Evolutionary conservation across 192 early-diverging fungal species (phyloP).

Genomic region (Lunasporangiospora selenospora): DNA sequence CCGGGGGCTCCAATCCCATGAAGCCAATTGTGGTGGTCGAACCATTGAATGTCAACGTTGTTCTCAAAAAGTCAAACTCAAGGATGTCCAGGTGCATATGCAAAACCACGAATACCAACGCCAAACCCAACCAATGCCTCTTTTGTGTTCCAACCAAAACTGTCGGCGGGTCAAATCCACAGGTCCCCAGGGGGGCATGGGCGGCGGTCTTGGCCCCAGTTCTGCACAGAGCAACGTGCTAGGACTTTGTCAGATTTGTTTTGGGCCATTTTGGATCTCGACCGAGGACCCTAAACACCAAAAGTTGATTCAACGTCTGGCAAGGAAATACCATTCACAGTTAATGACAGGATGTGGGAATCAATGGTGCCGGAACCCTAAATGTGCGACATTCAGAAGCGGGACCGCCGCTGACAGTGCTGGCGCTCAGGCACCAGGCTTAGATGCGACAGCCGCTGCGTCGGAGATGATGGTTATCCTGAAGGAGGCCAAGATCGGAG

Average conservation of each 20-base stretch:
- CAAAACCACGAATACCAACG: conserved; percentile 71
- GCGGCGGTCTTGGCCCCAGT: too few relatives aligned
- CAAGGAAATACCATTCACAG: conserved; percentile 75
- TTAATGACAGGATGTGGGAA: conserved; percentile 80
- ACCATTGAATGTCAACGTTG: conserved; percentile 87
- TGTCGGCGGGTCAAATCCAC: conserved; percentile 63
- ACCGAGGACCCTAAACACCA: conserved; percentile 77
- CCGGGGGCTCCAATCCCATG: conserved; percentile 73
- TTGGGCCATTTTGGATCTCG: conserved; percentile 82
- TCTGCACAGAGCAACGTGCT: conserved; percentile 58
- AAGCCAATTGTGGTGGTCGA: conserved; percentile 84
- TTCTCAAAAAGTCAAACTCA: conserved; percentile 71
- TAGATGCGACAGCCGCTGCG: conserved; percentile 73
- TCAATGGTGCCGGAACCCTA: conserved; percentile 66
- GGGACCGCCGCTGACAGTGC: conserved; percentile 45
- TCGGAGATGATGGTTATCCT: conserved; percentile 57
- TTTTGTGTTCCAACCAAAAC: conserved; percentile 75
- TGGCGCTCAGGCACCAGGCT: conserved; percentile 28
- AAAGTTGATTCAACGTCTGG: conserved; percentile 76
- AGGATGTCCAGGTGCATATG: conserved; percentile 79
- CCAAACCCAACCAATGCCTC: conserved; percentile 60
- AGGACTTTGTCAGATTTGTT: conserved; percentile 78
- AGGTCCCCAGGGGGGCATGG: too few relatives aligned
- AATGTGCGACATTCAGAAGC: conserved; percentile 12
- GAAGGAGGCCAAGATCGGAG: conserved; percentile 40